These are phyloP conservation scores for Chernovozyma aurita DNA, from an alignment of 1,139 yeast species.

Conservation along the genomic window DNA sequence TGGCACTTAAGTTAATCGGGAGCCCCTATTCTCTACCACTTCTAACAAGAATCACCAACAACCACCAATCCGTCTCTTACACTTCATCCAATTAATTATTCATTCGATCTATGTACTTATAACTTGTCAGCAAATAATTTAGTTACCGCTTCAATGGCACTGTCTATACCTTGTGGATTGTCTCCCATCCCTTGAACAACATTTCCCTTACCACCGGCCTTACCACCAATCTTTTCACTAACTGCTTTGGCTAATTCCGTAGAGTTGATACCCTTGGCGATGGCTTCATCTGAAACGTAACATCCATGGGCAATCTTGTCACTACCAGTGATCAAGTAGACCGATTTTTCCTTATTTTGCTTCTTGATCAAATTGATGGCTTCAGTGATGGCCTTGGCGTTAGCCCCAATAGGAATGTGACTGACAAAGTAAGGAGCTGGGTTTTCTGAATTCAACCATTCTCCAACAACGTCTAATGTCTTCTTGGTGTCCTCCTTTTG, in stretches of 20 bases:
- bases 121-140: constrained; percentile 57
- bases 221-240: constrained; percentile 80
- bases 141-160: constrained; percentile 69
- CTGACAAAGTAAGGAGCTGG: constrained; percentile 51
- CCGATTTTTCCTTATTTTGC: constrained; percentile 67
- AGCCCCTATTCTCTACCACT: too few relatives aligned
- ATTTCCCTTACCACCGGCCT: constrained; percentile 97
- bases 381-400: constrained; percentile 92
- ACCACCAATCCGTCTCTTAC: too few relatives aligned
- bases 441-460: constrained; percentile 52
- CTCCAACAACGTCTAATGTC: constrained; percentile 74
- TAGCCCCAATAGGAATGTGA: constrained; percentile 67
- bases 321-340: constrained; percentile 79
- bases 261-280: constrained; percentile 71
- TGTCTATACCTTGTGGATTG: constrained; percentile 61
- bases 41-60: too few relatives aligned
- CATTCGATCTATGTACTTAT: constrained; percentile 12
- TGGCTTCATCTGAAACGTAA: constrained; percentile 70
- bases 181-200: constrained; percentile 97
- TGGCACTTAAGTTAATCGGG: too few relatives aligned
- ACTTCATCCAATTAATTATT: too few relatives aligned
- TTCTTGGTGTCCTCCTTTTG: constrained; percentile 86
- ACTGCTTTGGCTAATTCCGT: constrained; percentile 70
- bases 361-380: constrained; percentile 83
- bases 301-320: constrained; percentile 93